Conservation (phyloP, 768 basidiomycete species). For the Tephrocybe sp. region DNA sequence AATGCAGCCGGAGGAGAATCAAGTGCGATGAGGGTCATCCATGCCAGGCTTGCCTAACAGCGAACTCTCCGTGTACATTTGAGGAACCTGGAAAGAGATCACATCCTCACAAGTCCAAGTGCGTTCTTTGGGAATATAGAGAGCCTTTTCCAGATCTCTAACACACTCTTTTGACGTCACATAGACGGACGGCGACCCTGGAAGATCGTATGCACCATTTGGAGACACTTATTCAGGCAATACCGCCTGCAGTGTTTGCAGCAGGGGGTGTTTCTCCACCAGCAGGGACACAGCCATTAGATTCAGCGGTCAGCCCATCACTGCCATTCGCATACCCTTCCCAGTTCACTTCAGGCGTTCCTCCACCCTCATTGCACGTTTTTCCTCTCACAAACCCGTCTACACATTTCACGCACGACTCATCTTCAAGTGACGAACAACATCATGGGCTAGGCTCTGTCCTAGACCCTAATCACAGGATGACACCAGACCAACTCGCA, state of each 20-base stretch:
- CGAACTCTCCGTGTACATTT: constrained; percentile 80
- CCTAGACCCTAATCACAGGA: constrained; percentile 31
- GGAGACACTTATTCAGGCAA: constrained; percentile 81
- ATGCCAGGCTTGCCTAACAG: constrained; percentile 83
- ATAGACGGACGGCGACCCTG: constrained; percentile 74
- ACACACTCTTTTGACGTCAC: constrained; percentile 8
- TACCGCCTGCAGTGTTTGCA: constrained; percentile 77
- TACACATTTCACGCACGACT: constrained; percentile 62
- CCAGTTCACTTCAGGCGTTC: constrained; percentile 50
- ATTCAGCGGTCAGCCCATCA: constrained; percentile 23
- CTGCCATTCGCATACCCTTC: constrained; percentile 27
- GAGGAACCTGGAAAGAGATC: constrained; percentile 85
- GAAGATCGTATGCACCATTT: constrained; percentile 89
- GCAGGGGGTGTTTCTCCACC: constrained; percentile 43
- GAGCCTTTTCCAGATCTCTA: background rate
- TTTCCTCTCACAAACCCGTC: constrained; percentile 82
- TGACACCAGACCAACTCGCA: constrained; percentile 40
- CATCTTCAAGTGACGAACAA: constrained; percentile 37
- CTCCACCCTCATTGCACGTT: constrained; percentile 75
- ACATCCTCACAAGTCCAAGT: constrained; percentile 89
- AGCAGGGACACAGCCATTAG: constrained; percentile 30
- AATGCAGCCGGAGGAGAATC: constrained; percentile 69
- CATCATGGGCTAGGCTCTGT: constrained; percentile 39
- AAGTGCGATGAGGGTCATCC: constrained; percentile 90
- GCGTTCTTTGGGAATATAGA: constrained; percentile 23